Percentiles rank a stretch among this genome's conserved stretches.
Evolutionary conservation across 1,284 basidiomycete species (phyloP).

Genomic region (Cryptococcus neoformans): DNA sequence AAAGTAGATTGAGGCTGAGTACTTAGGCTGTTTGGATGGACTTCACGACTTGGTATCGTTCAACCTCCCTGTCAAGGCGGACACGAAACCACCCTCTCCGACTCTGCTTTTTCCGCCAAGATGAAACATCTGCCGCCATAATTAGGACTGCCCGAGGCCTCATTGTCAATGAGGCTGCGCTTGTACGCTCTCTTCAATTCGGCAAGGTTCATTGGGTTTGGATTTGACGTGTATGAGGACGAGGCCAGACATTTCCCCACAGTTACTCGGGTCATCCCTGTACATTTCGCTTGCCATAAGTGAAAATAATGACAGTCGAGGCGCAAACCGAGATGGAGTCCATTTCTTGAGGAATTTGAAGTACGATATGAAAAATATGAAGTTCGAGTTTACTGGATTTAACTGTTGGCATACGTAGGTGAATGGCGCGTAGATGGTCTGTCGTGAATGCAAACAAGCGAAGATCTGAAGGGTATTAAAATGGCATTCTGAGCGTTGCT

Average conservation of each 20-base stretch:
- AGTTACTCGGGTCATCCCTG: conserved; percentile 20
- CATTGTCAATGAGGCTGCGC: conserved; percentile 75
- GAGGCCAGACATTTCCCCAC: conserved; percentile 20
- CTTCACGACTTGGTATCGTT: conserved; percentile 63
- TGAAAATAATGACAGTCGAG: conserved; percentile 20
- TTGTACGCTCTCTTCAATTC: conserved; percentile 72
- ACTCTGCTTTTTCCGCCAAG: conserved; percentile 62
- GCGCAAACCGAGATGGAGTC: conserved; percentile 14
- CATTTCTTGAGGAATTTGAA: conserved; percentile 23
- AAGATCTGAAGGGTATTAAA: no score
- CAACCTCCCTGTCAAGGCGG: conserved; percentile 52
- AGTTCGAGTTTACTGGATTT: conserved; percentile 4
- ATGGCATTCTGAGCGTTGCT: no score
- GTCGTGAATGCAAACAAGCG: no score
- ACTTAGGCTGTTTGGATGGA: conserved; percentile 56
- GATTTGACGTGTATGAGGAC: conserved; percentile 59
- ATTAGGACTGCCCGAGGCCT: conserved; percentile 83
- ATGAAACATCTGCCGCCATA: conserved; percentile 73
- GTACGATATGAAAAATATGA: conserved; percentile 14
- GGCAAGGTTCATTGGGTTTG: conserved; percentile 74
- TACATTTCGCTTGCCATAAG: conserved; percentile 23
- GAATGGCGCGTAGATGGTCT: no score
- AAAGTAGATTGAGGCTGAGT: conserved; percentile 52
- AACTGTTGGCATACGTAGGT: no score
- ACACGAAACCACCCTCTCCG: conserved; percentile 68